These are phyloP conservation scores for Hanseniaspora singularis DNA, from an alignment of 805 yeast genomes.

Conservation along the genomic window DNA sequence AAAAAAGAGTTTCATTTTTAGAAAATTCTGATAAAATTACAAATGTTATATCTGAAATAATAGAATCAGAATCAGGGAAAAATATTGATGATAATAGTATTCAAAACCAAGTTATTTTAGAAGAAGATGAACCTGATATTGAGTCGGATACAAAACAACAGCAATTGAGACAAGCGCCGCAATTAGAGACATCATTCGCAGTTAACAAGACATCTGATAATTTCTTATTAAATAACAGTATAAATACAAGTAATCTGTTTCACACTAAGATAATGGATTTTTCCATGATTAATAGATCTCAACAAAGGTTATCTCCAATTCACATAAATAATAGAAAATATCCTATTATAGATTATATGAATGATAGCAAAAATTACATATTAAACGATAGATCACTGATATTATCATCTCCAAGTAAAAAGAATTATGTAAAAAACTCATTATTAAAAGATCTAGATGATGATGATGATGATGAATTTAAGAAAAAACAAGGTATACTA, in stretches of 20 bases:
- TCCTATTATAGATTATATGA: constrained; percentile 12
- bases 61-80: neutral
- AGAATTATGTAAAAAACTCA: neutral
- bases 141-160: too few species aligned
- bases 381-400: constrained; percentile 8
- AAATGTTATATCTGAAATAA: neutral
- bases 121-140: constrained; percentile 7
- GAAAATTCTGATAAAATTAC: neutral
- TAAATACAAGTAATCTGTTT: constrained; percentile 5
- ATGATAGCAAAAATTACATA: neutral
- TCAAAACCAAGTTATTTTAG: constrained; percentile 6
- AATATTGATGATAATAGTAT: neutral
- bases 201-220: neutral
- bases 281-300: constrained; percentile 9
- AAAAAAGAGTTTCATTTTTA: neutral
- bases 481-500: neutral
- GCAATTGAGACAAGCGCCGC: neutral
- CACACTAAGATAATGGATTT: constrained; percentile 10
- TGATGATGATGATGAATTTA: neutral
- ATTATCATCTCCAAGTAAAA: constrained; percentile 8
- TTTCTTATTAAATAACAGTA: neutral
- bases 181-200: neutral
- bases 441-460: neutral
- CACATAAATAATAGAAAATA: constrained; percentile 14
- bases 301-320: constrained; percentile 14